Base-by-base conservation (phyloP, 1,284 basidiomycete genomes). In the Inonotus hispidus region DNA sequence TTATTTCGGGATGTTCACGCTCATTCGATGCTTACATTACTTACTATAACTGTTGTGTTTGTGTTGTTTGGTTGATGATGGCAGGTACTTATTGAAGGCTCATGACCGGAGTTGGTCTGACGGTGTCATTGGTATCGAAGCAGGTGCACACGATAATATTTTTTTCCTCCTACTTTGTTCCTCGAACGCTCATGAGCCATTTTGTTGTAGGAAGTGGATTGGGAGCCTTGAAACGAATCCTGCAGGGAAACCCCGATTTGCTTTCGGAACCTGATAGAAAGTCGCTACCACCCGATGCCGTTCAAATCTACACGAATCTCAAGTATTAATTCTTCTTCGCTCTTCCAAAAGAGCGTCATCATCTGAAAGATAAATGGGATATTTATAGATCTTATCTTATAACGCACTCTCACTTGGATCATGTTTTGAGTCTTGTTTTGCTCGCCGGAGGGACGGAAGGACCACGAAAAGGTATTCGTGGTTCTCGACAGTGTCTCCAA, bases 351-450 rank as follows among this genome's bases (percentile, higher is more conserved):
- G n/a, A n/a, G n/a, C 13, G 0, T 7, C 27, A 14, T 23, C 16
- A 19, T 14, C 41, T 56, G 6, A 56, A 46, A n/a, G n/a, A 27
- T 6, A 13, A 57, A 60, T 56, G 14, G 16, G 3, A 14, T 45
- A 45, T 45, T 29, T 32, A 7, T 68, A 88, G 88, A 63, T 85
- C 82, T 63, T 93, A 85, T 67, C 78, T 93, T 60, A 77, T 93
- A 66, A 87, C 87, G 3, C 92, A 93, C 72, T 85, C 88, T 2
- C 92, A 94, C 70, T 73, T 94, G 25, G 92, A 94, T 73, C 92
- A 94, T 71, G 80, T 92, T 63, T 82, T 78, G 65, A 84, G 89
- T 57, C 77, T 93, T 25, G 80, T 93, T 39, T 73, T 94, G 53
- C 84, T 86, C 2, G 90, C 90, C 19, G 92, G 92, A 50, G 83